Evolutionary conservation across 441 rosid genomes (phyloP).

Genomic region (Populus hybrid): DNA sequence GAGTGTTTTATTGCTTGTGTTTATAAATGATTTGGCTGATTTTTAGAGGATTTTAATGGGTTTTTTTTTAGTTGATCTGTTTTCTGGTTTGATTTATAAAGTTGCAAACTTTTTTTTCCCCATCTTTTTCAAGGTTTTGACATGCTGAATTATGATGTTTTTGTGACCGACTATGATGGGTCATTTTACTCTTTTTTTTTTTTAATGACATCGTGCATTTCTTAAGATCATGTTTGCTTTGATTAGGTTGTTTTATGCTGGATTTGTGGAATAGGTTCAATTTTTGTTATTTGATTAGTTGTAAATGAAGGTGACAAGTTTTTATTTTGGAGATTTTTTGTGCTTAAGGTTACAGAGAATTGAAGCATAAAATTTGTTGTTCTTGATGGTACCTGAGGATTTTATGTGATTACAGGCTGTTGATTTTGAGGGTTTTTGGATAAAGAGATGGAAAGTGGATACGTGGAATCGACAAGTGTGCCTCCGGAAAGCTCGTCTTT

Average conservation of each 20-base stretch:
- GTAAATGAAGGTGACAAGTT: no score
- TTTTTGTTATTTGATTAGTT: no score
- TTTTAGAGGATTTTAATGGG: neutral
- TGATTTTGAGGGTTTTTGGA: neutral
- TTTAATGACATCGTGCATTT: neutral
- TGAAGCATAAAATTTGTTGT: neutral
- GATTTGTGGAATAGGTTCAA: neutral
- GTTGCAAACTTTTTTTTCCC: neutral
- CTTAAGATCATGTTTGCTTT: no score
- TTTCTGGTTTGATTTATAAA: neutral
- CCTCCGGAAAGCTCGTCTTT: constrained; percentile 31
- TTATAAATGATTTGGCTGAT: neutral
- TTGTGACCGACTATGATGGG: neutral
- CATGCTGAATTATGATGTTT: no score
- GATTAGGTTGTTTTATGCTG: neutral
- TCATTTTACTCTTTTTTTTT: neutral
- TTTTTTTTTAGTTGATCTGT: no score
- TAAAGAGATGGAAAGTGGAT: constrained; percentile 41
- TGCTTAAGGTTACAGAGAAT: neutral
- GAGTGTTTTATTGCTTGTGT: neutral
- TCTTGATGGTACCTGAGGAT: neutral
- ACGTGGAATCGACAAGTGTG: constrained; percentile 40
- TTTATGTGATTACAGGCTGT: constrained; percentile 13
- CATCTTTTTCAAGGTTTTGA: neutral
- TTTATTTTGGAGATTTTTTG: neutral